phyloP scores from a whole-genome alignment of 495 filamentous ascomycete genomes.

The Penicillium odoratum region DNA sequence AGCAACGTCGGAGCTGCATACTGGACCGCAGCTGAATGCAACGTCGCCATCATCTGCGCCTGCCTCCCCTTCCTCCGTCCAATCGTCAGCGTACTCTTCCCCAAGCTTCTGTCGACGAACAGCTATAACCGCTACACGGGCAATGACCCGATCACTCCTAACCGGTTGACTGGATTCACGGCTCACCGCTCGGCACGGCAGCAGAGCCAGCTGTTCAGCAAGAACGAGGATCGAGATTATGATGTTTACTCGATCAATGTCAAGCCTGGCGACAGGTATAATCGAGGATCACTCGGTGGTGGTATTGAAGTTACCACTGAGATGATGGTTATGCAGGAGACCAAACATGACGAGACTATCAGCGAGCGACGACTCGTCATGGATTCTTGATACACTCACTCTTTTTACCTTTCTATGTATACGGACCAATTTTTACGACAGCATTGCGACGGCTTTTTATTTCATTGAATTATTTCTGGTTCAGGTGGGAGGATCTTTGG shows the following conservation, averaged over 20 bases:
- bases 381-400: constrained; percentile 18
- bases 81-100: constrained; percentile 71
- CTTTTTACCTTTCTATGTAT: constrained; percentile 5
- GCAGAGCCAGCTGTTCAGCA: constrained; percentile 23
- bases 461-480: neutral
- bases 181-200: constrained; percentile 19
- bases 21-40: constrained; percentile 87
- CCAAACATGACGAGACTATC: constrained; percentile 19
- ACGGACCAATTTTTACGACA: constrained; percentile 5
- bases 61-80: constrained; percentile 85
- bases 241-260: constrained; percentile 37
- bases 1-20: constrained; percentile 55
- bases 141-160: constrained; percentile 19
- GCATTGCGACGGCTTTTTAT: constrained; percentile 13
- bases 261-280: constrained; percentile 21
- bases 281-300: constrained; percentile 14
- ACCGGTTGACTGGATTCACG: constrained; percentile 16
- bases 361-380: constrained; percentile 28
- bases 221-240: constrained; percentile 31
- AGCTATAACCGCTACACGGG: constrained; percentile 28
- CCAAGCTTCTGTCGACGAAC: constrained; percentile 56
- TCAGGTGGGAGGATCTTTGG: constrained; percentile 8
- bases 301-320: constrained; percentile 42
- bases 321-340: constrained; percentile 33
- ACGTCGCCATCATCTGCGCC: constrained; percentile 77